These are phyloP conservation scores for Fusarium redolens DNA, from an alignment of 2,329 filamentous ascomycete species.

Conservation along the genomic window DNA sequence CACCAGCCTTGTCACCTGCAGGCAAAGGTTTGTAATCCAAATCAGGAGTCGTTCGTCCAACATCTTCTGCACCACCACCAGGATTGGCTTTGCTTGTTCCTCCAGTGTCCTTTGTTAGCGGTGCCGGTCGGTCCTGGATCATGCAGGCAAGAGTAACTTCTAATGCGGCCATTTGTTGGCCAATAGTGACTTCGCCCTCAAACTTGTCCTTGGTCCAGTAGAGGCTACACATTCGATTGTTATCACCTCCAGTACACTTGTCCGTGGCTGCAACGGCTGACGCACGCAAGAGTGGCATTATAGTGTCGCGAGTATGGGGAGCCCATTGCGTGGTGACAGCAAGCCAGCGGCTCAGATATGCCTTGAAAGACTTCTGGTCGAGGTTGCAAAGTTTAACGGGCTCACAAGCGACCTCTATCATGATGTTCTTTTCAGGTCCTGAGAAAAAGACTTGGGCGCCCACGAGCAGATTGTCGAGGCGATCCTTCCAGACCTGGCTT, in stretches of 20 bases:
- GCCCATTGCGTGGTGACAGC: conserved; percentile 72
- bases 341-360: conserved; percentile 71
- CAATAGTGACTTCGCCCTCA: conserved; percentile 71
- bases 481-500: conserved; percentile 65
- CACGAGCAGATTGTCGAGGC: conserved; percentile 67
- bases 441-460: conserved; percentile 67
- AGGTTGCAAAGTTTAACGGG: conserved; percentile 68
- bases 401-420: conserved; percentile 76
- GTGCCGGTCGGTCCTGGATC: conserved; percentile 57
- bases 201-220: conserved; percentile 68
- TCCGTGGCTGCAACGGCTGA: conserved; percentile 68
- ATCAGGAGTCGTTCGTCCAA: conserved; percentile 51
- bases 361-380: conserved; percentile 73
- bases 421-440: conserved; percentile 63
- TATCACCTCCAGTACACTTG: conserved; percentile 68
- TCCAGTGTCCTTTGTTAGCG: conserved; percentile 63
- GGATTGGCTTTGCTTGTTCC: conserved; percentile 66
- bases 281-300: conserved; percentile 65
- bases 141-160: conserved; percentile 73
- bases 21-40: conserved; percentile 52
- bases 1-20: conserved; percentile 74
- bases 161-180: conserved; percentile 77
- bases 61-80: conserved; percentile 59
- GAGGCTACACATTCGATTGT: conserved; percentile 69
- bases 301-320: conserved; percentile 64